A percentile compares a stretch with the other conserved stretches of the same genome.
phyloP scores from a whole-genome alignment of 1,284 basidiomycete genomes.

The Rhizopogon parksii region DNA sequence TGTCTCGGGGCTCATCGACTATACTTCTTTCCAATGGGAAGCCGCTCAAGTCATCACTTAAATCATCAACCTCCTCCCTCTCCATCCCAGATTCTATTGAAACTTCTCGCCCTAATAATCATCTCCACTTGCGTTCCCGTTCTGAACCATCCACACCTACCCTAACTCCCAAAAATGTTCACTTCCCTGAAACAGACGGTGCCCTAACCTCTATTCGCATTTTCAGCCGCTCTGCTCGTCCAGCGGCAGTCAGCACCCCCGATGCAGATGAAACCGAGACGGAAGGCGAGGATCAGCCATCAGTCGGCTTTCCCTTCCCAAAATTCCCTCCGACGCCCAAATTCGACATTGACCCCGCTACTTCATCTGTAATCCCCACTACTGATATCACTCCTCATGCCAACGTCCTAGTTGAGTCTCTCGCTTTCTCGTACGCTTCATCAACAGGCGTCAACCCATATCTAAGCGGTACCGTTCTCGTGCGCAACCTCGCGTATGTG shows the following conservation, averaged over 20 bases:
- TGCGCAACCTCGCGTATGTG: conserved; percentile 81
- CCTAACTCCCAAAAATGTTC: conserved; percentile 74
- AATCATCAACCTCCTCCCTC: conserved; percentile 57
- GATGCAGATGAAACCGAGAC: conserved; percentile 74
- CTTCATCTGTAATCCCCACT: conserved; percentile 41
- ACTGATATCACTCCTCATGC: conserved; percentile 21
- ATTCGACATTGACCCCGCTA: conserved; percentile 38
- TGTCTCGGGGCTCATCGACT: conserved; percentile 26
- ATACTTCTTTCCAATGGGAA: conserved; percentile 79
- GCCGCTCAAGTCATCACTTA: conserved; percentile 85
- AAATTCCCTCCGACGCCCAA: conserved; percentile 48
- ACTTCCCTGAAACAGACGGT: conserved; percentile 65
- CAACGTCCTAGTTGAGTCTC: conserved; percentile 46
- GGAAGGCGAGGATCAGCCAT: conserved; percentile 41
- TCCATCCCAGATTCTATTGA: conserved; percentile 28
- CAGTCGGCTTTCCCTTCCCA: conserved; percentile 33
- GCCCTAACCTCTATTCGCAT: conserved; percentile 79
- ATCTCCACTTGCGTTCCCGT: conserved; percentile 40
- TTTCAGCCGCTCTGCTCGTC: conserved; percentile 78
- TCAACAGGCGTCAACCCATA: conserved; percentile 25
- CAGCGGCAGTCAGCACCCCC: conserved; percentile 41
- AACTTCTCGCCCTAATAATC: conserved; percentile 5
- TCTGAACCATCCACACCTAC: conserved; percentile 69
- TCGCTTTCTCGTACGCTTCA: conserved; percentile 37
- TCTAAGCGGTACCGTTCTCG: conserved; percentile 66